Conservation (phyloP, 495 filamentous ascomycete species). For the Jackrogersella minutella region DNA sequence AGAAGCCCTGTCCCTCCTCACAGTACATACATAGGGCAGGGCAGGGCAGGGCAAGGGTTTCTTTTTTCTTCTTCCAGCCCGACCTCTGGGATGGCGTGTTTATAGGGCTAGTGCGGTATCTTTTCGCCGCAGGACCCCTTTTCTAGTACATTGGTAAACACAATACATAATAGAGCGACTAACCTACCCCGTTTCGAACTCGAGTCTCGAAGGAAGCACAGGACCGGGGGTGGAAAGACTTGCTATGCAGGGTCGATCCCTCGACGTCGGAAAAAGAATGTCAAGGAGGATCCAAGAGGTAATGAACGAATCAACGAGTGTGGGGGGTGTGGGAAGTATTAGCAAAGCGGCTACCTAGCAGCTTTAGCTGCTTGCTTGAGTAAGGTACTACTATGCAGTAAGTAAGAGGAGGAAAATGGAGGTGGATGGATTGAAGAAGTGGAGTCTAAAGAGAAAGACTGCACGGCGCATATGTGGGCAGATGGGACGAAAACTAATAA, state of each 20-base stretch:
- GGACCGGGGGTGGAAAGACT: slow-evolving; percentile 38
- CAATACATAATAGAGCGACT: slow-evolving; percentile 23
- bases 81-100: slow-evolving; percentile 45
- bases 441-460: slow-evolving; percentile 31
- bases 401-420: slow-evolving; percentile 19
- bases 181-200: slow-evolving; percentile 43
- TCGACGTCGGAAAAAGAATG: slow-evolving; percentile 42
- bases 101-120: slow-evolving; percentile 43
- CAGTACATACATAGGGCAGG: slow-evolving; percentile 23
- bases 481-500: slow-evolving; percentile 42
- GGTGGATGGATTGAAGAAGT: slow-evolving; percentile 40
- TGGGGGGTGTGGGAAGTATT: slow-evolving; percentile 42
- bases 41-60: no score
- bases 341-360: slow-evolving; percentile 42
- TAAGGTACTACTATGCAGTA: slow-evolving; percentile 7
- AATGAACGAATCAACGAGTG: slow-evolving; percentile 42
- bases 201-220: slow-evolving; percentile 39
- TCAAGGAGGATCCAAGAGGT: slow-evolving; percentile 43
- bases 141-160: slow-evolving; percentile 28
- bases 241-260: slow-evolving; percentile 47
- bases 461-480: slow-evolving; percentile 40
- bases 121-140: slow-evolving; percentile 40
- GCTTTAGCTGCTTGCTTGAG: slow-evolving; percentile 29
- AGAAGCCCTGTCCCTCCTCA: slow-evolving; percentile 27
- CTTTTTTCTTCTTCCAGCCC: slow-evolving; percentile 43